A percentile compares a stretch with the other conserved stretches of the same genome.
Evolutionary conservation across 1,284 basidiomycete species (phyloP).

Genomic region (Chondrostereum purpureum): DNA sequence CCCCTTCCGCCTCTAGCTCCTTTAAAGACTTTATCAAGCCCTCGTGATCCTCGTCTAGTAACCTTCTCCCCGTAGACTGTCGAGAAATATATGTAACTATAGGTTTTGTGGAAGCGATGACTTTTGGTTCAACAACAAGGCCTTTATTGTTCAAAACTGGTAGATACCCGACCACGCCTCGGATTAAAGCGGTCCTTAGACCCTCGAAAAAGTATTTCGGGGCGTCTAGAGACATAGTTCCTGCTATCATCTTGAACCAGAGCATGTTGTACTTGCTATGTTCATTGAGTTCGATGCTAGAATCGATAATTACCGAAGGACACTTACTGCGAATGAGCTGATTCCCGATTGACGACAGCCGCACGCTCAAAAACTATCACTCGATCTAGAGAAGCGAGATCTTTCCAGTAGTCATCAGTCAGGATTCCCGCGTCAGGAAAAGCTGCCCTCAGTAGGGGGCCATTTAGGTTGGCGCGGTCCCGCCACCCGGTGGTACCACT

Average conservation of each 20-base stretch:
- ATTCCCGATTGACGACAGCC: slow-evolving; percentile 26
- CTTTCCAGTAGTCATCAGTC: slow-evolving; percentile 28
- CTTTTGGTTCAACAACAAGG: not conserved
- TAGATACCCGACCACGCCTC: slow-evolving; percentile 25
- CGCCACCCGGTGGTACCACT: slow-evolving; percentile 27
- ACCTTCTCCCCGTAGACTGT: slow-evolving; percentile 24
- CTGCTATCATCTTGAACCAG: slow-evolving; percentile 36
- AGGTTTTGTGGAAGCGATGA: slow-evolving; percentile 14
- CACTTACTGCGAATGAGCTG: slow-evolving; percentile 30
- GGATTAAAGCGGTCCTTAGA: slow-evolving; percentile 25
- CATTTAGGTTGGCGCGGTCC: slow-evolving; percentile 28
- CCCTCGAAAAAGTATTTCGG: slow-evolving; percentile 30
- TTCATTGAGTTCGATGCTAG: slow-evolving; percentile 20
- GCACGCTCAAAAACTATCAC: slow-evolving; percentile 32
- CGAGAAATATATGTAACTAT: slow-evolving; percentile 34
- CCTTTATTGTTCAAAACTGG: slow-evolving; percentile 10
- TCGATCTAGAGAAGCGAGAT: slow-evolving; percentile 21
- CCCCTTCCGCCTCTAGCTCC: slow-evolving; percentile 25
- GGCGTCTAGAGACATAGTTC: slow-evolving; percentile 26
- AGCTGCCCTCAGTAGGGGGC: slow-evolving; percentile 31
- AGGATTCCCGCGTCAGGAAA: slow-evolving; percentile 31
- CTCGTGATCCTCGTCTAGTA: slow-evolving; percentile 25
- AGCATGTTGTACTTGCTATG: slow-evolving; percentile 17
- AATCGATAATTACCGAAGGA: slow-evolving; percentile 10
- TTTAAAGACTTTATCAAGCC: slow-evolving; percentile 23